Conservation (phyloP, 495 filamentous ascomycete species). For the Physcia stellaris region DNA sequence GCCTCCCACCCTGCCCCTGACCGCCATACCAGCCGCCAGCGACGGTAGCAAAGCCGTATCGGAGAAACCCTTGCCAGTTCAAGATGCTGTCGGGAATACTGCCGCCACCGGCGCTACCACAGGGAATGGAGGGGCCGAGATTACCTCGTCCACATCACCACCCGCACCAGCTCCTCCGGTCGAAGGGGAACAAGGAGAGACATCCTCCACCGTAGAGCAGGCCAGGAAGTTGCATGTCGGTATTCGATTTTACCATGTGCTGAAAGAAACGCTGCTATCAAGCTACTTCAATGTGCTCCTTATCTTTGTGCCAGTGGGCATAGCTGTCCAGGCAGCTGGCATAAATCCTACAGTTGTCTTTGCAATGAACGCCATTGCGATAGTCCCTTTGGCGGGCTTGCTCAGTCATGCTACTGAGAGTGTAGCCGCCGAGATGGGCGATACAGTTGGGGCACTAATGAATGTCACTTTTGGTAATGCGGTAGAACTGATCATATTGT, state of each 20-base stretch:
- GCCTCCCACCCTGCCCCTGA: constrained; percentile 17
- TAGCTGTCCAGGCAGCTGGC: constrained; percentile 32
- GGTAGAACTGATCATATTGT: constrained; percentile 81
- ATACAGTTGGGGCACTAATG: constrained; percentile 67
- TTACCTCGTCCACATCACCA: constrained; percentile 19
- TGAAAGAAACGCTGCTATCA: constrained; percentile 41
- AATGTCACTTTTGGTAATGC: constrained; percentile 87
- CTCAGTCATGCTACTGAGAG: constrained; percentile 72
- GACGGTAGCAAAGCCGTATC: constrained; percentile 1
- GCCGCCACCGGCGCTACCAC: constrained; percentile 16
- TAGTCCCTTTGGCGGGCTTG: constrained; percentile 70
- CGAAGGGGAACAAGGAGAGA: constrained; percentile 33
- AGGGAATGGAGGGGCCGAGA: constrained; percentile 20
- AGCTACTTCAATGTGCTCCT: constrained; percentile 72
- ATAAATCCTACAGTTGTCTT: constrained; percentile 45
- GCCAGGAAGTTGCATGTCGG: constrained; percentile 28
- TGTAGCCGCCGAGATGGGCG: constrained; percentile 62
- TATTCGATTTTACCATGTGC: constrained; percentile 33
- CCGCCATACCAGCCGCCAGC: constrained; percentile 21
- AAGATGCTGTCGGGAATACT: constrained; percentile 4
- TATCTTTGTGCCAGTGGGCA: constrained; percentile 69
- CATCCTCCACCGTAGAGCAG: constrained; percentile 30
- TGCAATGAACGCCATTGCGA: constrained; percentile 70
- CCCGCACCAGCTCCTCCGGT: constrained; percentile 36
- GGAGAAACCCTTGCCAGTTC: constrained; percentile 8